These are phyloP conservation scores for Colletotrichum spinosum DNA, from an alignment of 2,329 filamentous ascomycete genomes.

Conservation along the genomic window DNA sequence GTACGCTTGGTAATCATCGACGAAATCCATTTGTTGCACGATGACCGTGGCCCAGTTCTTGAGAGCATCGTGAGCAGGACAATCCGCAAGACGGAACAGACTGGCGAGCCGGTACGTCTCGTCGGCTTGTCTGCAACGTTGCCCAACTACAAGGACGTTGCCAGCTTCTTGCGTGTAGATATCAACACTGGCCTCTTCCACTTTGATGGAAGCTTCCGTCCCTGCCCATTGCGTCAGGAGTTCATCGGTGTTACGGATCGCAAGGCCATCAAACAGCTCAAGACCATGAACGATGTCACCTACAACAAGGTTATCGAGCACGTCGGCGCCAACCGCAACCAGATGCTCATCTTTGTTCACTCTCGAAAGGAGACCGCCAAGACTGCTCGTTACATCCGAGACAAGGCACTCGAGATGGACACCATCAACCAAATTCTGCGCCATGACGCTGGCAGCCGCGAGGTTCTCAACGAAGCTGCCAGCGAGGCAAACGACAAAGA, in stretches of 20 bases:
- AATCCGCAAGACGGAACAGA: slow-evolving; percentile 92
- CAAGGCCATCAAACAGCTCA: slow-evolving; percentile 98
- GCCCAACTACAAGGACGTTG: slow-evolving; percentile 96
- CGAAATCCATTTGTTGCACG: slow-evolving; percentile 96
- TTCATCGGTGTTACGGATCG: slow-evolving; percentile 98
- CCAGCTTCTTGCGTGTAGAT: slow-evolving; percentile 93
- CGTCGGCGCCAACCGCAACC: slow-evolving; percentile 90
- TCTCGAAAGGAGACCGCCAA: slow-evolving; percentile 98
- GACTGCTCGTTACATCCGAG: slow-evolving; percentile 93
- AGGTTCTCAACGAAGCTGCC: slow-evolving; percentile 87
- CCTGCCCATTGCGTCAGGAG: slow-evolving; percentile 94
- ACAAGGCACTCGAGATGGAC: slow-evolving; percentile 96
- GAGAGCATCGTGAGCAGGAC: slow-evolving; percentile 97
- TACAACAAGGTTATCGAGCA: slow-evolving; percentile 98
- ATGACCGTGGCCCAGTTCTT: slow-evolving; percentile 94
- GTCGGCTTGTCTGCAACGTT: slow-evolving; percentile 94
- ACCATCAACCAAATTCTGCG: slow-evolving; percentile 96
- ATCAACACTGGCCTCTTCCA: slow-evolving; percentile 89
- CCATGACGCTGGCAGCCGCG: slow-evolving; percentile 90
- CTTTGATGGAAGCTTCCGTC: slow-evolving; percentile 93
- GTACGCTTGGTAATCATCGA: slow-evolving; percentile 97
- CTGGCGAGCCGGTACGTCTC: slow-evolving; percentile 90
- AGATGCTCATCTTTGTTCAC: slow-evolving; percentile 99
- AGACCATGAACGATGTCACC: slow-evolving; percentile 99
- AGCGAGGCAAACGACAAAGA: slow-evolving; percentile 86